Base-by-base conservation (phyloP, 495 filamentous ascomycete species). In the Hyphodiscus hymeniophilus region DNA sequence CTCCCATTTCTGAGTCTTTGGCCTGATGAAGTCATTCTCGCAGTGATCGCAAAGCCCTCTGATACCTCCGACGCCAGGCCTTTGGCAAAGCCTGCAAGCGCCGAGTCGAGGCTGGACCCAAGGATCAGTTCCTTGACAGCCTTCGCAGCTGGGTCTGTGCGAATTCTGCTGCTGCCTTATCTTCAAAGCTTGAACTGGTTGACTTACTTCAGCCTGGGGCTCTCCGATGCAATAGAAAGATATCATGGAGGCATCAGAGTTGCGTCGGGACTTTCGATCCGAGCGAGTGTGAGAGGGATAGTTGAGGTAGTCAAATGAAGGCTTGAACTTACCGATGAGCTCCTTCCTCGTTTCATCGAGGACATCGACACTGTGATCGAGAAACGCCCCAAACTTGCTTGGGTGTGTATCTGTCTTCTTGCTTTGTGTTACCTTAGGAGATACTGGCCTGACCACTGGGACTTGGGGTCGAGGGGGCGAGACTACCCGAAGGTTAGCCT, bases 181-280 rank as follows among this genome's bases (percentile, higher is more conserved):
- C 30, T 21, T 13, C 15, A 32, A 12, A 12, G 42, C 30, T 10
- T 30, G 12, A 8, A 42, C 16, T 22, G 21, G 2, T 22, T 32
- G 16, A 22, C 1, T 17, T 34, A 24, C 35, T 30, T n/a, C 17
- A 38, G 3, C 7, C 7, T 3, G 3, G 7, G 21, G 18, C n/a
- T 48, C 45, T 24, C 38, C 38, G 7, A 28, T 35, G 39, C 47
- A 42, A 28, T n/a, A 40, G 39, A 42, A 50, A 2, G 35, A 47
- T 3, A 17, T 38, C 7, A 7, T 22, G 11, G 45, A 47, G 10
- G 30, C 17, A 16, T 10, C 10, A 17, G 45, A 47, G 24, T 3
- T 31, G 4, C 23, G 21, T 12, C 15, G 18, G 18, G 43, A 12
- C 15, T 10, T 23, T 6, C 13, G 13, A 13, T 20, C 24, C 17